Percentiles rank a stretch among this genome's conserved stretches.
These are phyloP conservation scores for Exophiala bonariae DNA, from an alignment of 2,329 filamentous ascomycete genomes.

Conservation along the genomic window DNA sequence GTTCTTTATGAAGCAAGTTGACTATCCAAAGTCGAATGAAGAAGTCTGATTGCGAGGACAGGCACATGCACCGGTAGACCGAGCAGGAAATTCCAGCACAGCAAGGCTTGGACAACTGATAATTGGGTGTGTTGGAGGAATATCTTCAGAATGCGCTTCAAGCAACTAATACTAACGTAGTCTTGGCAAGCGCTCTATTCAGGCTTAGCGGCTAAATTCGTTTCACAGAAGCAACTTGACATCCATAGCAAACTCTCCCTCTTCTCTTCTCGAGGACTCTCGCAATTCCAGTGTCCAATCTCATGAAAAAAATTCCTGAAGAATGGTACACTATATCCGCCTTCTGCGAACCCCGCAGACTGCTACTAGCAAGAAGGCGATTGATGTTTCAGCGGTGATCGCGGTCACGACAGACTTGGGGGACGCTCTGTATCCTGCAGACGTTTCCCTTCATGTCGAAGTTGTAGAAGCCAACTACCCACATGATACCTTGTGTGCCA, in stretches of 20 bases:
- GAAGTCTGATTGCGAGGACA: too few species aligned
- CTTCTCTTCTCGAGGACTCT: neutral
- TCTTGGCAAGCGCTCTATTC: too few species aligned
- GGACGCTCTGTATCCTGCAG: constrained; percentile 59
- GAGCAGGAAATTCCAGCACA: too few species aligned
- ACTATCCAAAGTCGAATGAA: too few species aligned
- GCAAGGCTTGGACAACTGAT: too few species aligned
- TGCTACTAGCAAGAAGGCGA: constrained; percentile 42
- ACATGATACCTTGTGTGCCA: constrained; percentile 41
- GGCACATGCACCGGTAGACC: too few species aligned
- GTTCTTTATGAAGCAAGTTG: too few species aligned
- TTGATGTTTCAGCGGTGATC: constrained; percentile 53
- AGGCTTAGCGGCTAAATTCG: neutral
- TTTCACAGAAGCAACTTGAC: neutral
- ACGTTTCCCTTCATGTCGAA: constrained; percentile 39
- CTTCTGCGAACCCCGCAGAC: constrained; percentile 64
- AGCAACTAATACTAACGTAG: too few species aligned
- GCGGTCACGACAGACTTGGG: constrained; percentile 70
- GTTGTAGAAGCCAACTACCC: constrained; percentile 23
- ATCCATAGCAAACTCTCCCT: neutral
- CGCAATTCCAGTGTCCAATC: too few species aligned
- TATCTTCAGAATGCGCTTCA: too few species aligned
- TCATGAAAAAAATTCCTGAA: constrained; percentile 7
- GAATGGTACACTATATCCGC: constrained; percentile 63
- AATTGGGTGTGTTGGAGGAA: too few species aligned